phyloP scores from a whole-genome alignment of 345 rosid species.

The Salix koriyanagi region DNA sequence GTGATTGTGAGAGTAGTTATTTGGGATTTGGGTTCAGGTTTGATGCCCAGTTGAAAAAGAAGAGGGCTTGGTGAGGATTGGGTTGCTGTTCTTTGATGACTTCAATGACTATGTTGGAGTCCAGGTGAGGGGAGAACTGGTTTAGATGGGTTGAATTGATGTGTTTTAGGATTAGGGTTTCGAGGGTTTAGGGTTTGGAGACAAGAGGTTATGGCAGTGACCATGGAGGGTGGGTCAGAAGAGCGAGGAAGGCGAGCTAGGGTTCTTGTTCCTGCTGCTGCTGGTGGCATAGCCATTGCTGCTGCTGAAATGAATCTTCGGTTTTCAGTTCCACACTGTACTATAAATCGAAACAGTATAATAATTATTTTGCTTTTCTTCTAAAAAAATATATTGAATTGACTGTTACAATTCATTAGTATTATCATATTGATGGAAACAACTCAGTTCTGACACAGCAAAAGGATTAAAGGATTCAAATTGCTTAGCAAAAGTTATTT shows the following conservation, averaged over 20 bases:
- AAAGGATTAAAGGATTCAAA: no score
- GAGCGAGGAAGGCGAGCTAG: neutral
- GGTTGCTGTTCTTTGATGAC: conserved; percentile 25
- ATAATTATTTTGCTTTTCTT: no score
- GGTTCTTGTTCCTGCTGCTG: neutral
- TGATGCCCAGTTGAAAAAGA: conserved; percentile 41
- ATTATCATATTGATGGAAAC: no score
- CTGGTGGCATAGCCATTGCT: neutral
- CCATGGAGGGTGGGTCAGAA: neutral
- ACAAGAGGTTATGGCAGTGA: conserved; percentile 20
- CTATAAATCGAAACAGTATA: no score
- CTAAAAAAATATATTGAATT: no score
- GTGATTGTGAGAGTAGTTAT: conserved; percentile 21
- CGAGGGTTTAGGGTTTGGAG: conserved; percentile 25
- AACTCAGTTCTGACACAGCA: no score
- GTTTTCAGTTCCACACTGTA: no score
- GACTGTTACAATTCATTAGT: no score
- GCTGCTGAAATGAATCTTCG: neutral
- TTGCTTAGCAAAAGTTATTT: no score
- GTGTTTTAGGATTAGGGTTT: conserved; percentile 4
- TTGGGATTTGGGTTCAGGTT: conserved; percentile 27
- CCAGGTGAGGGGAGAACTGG: conserved; percentile 22
- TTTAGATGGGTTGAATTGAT: conserved; percentile 14
- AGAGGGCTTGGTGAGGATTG: conserved; percentile 32
- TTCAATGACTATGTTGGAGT: conserved; percentile 20